phyloP scores from a whole-genome alignment of 192 early-diverging fungal species.

The Helicostylum pulchrum region DNA sequence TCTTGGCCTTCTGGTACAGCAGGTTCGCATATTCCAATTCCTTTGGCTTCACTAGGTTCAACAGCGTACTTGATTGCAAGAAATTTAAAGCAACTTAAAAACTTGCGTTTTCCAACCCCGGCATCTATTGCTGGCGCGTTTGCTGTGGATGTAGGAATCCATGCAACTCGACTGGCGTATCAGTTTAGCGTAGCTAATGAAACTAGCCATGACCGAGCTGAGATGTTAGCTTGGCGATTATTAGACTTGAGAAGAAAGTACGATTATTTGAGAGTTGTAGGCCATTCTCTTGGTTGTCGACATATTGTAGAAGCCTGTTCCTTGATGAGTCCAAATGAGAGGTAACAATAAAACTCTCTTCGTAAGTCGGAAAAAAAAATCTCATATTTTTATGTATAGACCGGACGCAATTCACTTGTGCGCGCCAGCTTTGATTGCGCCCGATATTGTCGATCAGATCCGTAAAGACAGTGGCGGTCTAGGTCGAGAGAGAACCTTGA shows the following conservation, averaged over 20 bases:
- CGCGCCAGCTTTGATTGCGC: constrained; percentile 30
- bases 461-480: constrained; percentile 8
- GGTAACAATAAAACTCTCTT: not conserved
- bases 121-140: constrained; percentile 24
- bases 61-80: constrained; percentile 21
- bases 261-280: constrained; percentile 31
- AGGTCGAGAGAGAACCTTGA: constrained; percentile 23
- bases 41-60: constrained; percentile 26
- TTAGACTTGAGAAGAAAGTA: constrained; percentile 26
- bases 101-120: constrained; percentile 27
- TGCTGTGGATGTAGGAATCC: constrained; percentile 28
- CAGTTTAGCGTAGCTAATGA: constrained; percentile 26
- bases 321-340: constrained; percentile 15
- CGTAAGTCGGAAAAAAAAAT: not conserved
- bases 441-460: constrained; percentile 23
- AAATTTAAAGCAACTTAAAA: constrained; percentile 9
- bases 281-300: constrained; percentile 36
- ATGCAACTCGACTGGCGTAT: constrained; percentile 26
- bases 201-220: constrained; percentile 30
- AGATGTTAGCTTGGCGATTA: constrained; percentile 30
- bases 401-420: constrained; percentile 36
- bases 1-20: constrained; percentile 36
- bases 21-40: constrained; percentile 22
- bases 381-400: constrained; percentile 5
- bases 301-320: constrained; percentile 37